Evolutionary conservation across 23 red algal genomes (phyloP), one percentile per base, ranked within the genome.

Genomic region (Cyanidium caldarium): DNA sequence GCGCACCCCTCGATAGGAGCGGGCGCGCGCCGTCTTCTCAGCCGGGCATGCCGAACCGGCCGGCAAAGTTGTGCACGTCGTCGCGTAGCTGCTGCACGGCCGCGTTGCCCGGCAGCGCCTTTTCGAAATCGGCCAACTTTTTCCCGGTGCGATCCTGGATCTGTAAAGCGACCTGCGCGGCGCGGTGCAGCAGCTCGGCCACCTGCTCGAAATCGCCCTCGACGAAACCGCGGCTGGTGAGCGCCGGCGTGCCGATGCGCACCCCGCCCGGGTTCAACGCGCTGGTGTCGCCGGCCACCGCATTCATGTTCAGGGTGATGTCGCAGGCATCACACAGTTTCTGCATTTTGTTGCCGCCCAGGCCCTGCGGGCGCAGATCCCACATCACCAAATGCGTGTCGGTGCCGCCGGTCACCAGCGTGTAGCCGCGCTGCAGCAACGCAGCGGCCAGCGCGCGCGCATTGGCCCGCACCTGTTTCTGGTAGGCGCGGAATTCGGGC

Each of bases 251-350:
- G 35, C 92, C 92, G 12, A 98, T 57, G n/a, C 92, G 67, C 66
- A 98, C 79, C 15, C 92, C 92, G 2, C 84, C 84, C 2, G 92
- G 92, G 46, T 82, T 86, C 26, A 98, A 45, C n/a, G 92, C 92
- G 37, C 57, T 75, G 41, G 75, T 85, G 68, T 98, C 92, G 30
- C 92, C 92, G 44, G 81, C 79, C 58, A 98, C 92, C 2, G 92
- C 72, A 35, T 98, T 98, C 79, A 87, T 98, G 74, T 98, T 98
- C 16, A 98, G 70, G 20, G 88, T 94, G 20, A 94, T 94, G 57
- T 67, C 72, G 40, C 77, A 82, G 41, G 71, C 73, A 80, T 98
- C 92, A 69, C 83, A 98, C 57, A 98, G 57, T 13, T 77, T 70
- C 74, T 98, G 80, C 34, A 81, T 77, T 66, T 98, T 98, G 56